Base-by-base conservation (phyloP, 2,329 filamentous ascomycete species). In the Juglanconis sp. region DNA sequence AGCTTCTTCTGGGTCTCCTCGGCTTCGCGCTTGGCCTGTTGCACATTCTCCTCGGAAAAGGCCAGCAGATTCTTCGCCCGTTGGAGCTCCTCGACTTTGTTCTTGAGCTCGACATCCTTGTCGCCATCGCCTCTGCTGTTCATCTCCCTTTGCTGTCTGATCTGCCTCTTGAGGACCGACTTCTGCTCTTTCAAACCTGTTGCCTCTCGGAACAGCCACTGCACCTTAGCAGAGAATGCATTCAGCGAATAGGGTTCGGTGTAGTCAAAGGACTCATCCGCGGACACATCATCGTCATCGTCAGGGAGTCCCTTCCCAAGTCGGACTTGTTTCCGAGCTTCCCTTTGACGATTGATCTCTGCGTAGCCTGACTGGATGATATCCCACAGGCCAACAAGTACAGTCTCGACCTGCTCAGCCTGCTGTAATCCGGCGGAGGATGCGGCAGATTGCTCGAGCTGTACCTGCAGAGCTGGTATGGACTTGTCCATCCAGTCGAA, bases 141-240 rank as follows among this genome's bases (percentile, higher is more conserved):
- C 60, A 97, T 83, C 70, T 96, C 92, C 61, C 93, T 89, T 75
- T 98, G 94, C 72, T 98, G 93, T 76, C 96, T 94, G 69, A 97
- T 94, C 72, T 98, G 93, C 48, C 92, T 87, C 69, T 94, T 89
- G 8, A 98, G 81, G 30, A 96, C 93, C 53, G 87, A 86, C 71
- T 96, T 96, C 71, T 98, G 93, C 67, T 96, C 91, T 63, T 91
- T 88, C 40, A 97, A 79, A 24, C 85, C 85, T 17, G 87, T 89
- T n/a, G 91, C 85, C 61, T 91, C 89, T 46, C 82, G 81, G 70
- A 92, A 91, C 4, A 97, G 78, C 76, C 87, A 89, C 68, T 92
- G 88, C 1, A 98, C 87, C 68, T 91, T 91, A 8, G 84, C 79
- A 15, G 87, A 88, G 72, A 98, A 96, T 24, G 88, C 90, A 30